Conservation (phyloP, 176 grass and related monocot genomes). For the Paspalum vaginatum region DNA sequence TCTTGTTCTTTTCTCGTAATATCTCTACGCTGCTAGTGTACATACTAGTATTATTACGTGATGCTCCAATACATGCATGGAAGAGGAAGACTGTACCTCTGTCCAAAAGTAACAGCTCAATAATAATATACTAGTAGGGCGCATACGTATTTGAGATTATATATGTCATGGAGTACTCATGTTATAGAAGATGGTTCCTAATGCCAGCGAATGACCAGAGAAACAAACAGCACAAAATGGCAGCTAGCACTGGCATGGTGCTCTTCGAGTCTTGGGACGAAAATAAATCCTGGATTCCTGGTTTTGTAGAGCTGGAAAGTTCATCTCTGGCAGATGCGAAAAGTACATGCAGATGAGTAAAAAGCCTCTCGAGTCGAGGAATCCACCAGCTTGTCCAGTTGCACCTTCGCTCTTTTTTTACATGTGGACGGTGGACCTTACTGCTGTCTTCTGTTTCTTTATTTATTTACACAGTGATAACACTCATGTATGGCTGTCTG, state of each 20-base stretch:
- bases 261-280: constrained; percentile 18
- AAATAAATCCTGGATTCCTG: background rate
- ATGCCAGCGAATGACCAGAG: background rate
- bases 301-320: constrained; percentile 46
- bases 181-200: background rate
- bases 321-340: constrained; percentile 31
- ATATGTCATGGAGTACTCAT: no score
- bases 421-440: background rate
- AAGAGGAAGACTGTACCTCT: background rate
- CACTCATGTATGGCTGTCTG: background rate
- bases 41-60: no score
- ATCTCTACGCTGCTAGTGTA: background rate
- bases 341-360: background rate
- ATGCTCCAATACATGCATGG: background rate
- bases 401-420: background rate
- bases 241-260: background rate
- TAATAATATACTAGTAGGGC: no score
- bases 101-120: background rate
- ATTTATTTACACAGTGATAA: constrained; percentile 15
- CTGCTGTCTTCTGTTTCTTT: background rate
- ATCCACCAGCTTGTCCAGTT: constrained; percentile 34
- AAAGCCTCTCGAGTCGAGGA: constrained; percentile 10
- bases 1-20: background rate
- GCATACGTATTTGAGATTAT: no score
- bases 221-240: background rate